phyloP scores from a whole-genome alignment of 305 asterid species.

The Solanum hybrid region DNA sequence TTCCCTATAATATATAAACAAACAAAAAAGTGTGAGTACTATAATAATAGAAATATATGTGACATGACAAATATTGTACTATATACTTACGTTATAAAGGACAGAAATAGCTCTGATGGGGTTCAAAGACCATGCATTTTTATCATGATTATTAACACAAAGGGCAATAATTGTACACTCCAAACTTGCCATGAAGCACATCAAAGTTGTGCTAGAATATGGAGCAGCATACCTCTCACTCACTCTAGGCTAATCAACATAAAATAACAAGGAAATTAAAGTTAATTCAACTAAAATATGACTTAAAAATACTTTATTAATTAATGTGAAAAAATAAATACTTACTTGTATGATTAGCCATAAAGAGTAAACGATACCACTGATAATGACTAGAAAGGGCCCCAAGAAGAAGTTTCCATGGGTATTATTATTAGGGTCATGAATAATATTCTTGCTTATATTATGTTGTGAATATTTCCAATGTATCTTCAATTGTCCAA shows the following conservation, averaged over 20 bases:
- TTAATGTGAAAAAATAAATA: background rate
- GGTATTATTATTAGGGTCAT: background rate
- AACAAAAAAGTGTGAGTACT: background rate
- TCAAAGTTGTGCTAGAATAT: slow-evolving; percentile 6
- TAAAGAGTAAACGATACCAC: background rate
- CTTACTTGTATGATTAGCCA: slow-evolving; percentile 10
- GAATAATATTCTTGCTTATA: background rate
- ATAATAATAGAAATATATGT: background rate
- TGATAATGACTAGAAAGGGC: slow-evolving; percentile 8
- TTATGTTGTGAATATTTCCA: background rate
- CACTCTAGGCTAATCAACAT: background rate
- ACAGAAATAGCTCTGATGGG: slow-evolving; percentile 8
- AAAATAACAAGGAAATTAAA: background rate
- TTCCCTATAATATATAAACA: background rate
- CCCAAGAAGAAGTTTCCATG: slow-evolving; percentile 6
- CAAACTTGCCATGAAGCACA: slow-evolving; percentile 11
- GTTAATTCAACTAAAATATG: background rate
- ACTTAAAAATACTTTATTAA: too few species aligned
- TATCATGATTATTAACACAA: background rate
- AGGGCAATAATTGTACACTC: slow-evolving; percentile 2
- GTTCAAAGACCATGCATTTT: slow-evolving; percentile 4
- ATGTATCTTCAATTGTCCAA: background rate
- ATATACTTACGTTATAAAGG: slow-evolving; percentile 1
- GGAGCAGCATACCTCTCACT: slow-evolving; percentile 4
- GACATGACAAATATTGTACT: background rate